phyloP scores from a whole-genome alignment of 2,329 filamentous ascomycete genomes.

The Diaporthe ilicicola region DNA sequence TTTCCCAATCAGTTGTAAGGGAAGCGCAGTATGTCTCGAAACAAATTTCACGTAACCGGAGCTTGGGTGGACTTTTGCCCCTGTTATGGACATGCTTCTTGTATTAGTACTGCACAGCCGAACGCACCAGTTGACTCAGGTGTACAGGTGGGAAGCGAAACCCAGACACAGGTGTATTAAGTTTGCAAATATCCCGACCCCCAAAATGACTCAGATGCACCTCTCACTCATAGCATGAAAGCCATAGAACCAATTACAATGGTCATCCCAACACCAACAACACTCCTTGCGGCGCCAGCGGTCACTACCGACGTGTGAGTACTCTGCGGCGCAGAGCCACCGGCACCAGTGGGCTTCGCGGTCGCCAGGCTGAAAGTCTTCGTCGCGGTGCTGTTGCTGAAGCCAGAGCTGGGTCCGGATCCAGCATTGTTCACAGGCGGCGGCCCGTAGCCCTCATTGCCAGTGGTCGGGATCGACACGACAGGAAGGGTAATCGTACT shows the following conservation, averaged over 20 bases:
- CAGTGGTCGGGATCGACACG: slow-evolving; percentile 22
- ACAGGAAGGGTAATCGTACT: slow-evolving; percentile 33
- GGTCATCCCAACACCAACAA: slow-evolving; percentile 12
- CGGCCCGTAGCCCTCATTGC: background rate
- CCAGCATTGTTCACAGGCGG: slow-evolving; percentile 29
- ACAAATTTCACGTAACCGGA: background rate
- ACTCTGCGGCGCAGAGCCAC: background rate
- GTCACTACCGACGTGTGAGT: slow-evolving; percentile 17
- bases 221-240: slow-evolving; percentile 27
- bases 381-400: slow-evolving; percentile 23
- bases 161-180: background rate
- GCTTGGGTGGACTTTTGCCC: slow-evolving; percentile 1
- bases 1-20: no score
- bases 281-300: slow-evolving; percentile 17
- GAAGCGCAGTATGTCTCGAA: background rate
- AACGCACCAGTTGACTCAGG: background rate
- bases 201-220: no score
- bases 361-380: slow-evolving; percentile 30
- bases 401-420: slow-evolving; percentile 22
- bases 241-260: slow-evolving; percentile 19
- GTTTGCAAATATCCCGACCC: background rate
- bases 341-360: slow-evolving; percentile 13
- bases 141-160: background rate
- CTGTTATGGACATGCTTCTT: background rate
- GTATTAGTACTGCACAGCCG: background rate